Conservation (phyloP, 75 land plant genomes). For the Adiantum capillusveneris region DNA sequence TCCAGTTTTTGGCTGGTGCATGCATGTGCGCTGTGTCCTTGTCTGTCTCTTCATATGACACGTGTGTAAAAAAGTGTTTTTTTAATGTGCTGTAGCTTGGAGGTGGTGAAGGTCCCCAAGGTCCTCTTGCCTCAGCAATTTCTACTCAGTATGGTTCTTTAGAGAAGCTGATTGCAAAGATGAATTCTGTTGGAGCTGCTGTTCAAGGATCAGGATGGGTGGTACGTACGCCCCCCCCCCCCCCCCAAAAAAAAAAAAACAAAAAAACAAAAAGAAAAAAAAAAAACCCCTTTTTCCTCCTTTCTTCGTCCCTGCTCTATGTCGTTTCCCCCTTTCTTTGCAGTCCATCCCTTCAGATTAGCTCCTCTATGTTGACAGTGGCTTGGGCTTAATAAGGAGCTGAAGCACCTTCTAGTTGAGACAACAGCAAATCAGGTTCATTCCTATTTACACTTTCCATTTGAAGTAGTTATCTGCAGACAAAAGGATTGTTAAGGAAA, state of each 20-base stretch:
- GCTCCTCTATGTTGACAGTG: constrained; percentile 38
- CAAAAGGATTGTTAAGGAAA: no score
- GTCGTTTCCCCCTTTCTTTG: no score
- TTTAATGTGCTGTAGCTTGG: constrained; percentile 51
- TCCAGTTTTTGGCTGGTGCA: no score
- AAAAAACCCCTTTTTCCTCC: no score
- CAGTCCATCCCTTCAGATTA: no score
- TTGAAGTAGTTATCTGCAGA: no score
- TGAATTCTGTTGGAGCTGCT: constrained; percentile 86
- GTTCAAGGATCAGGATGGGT: constrained; percentile 99
- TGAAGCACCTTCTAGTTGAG: constrained; percentile 66
- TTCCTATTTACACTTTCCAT: background rate
- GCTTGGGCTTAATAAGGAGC: constrained; percentile 79
- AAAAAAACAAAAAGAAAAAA: no score
- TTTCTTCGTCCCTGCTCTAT: no score
- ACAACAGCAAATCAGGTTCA: constrained; percentile 91
- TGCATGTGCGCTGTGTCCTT: no score
- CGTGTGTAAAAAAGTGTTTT: no score
- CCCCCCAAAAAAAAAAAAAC: no score
- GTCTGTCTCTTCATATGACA: no score
- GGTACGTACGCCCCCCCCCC: constrained; percentile 34
- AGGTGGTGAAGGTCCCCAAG: constrained; percentile 79
- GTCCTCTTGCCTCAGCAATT: constrained; percentile 54
- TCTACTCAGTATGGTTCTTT: constrained; percentile 69
- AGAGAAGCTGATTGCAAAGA: constrained; percentile 55